Evolutionary conservation across 2,329 filamentous ascomycete genomes (phyloP), one percentile per base, ranked within the genome.

Genomic region (Bipolaris bicolor): DNA sequence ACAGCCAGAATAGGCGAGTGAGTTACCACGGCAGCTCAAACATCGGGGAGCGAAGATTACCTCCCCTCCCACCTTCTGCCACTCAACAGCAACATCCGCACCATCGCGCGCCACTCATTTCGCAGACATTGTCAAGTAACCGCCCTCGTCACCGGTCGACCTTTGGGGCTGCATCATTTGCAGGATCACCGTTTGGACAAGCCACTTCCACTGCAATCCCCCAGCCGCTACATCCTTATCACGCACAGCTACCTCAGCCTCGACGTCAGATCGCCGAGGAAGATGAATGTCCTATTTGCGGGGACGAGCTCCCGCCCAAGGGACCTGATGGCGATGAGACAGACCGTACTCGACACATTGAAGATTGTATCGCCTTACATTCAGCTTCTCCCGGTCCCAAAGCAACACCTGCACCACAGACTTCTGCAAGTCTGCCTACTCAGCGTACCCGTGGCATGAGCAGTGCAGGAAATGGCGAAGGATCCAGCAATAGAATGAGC

Each of bases 241-340:
- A 60, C 24, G 60, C 63, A 18, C 67, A 66, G 20, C 68, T 67
- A 11, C 54, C 63, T 16, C 64, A 63, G 0, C 70, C 67, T 3
- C 55, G 70, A 18, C 64, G 68, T 20, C 66, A 74, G 50, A 72
- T 81, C 11, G 65, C 73, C 1, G 90, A 93, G 71, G 90, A 92
- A 69, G 90, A 93, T 70, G 88, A 91, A 67, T 94, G 90, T 60
- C 90, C 90, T 0, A 84, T 93, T 43, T 94, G 90, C 66, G 89
- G 90, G 68, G 77, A 81, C 36, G 89, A 92, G 75, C 81, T 92
- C 3, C 89, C 90, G 0, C 83, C 85, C 1, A 75, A 72, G 52
- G 73, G 68, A 4, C 66, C 69, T 1, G 61, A 73, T 22, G 74
- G 73, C 7, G 78, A 78, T 15, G 78, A 81, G 20, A 59, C 64